Evolutionary conservation across 2,329 filamentous ascomycete genomes (phyloP).

Genomic region (Furcasterigmium furcatum): DNA sequence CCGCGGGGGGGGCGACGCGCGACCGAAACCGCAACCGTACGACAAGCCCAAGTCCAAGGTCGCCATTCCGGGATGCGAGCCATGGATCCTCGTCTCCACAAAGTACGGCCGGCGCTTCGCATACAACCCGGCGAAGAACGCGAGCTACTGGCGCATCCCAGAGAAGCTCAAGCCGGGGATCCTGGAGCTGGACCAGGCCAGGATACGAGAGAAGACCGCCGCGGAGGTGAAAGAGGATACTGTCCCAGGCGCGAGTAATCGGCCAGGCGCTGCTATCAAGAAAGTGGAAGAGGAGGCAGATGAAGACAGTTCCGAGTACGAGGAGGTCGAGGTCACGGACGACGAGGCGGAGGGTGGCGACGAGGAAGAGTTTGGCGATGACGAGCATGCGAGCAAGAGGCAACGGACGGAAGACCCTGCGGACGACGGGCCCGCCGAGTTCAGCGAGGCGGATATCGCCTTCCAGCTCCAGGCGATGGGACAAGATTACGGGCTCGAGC

Average conservation of each 20-base stretch:
- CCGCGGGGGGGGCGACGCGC: constrained; percentile 44
- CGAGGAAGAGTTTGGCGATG: constrained; percentile 29
- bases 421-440: constrained; percentile 64
- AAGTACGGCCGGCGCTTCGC: constrained; percentile 87
- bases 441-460: constrained; percentile 91
- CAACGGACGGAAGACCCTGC: constrained; percentile 49
- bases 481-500: constrained; percentile 75
- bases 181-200: constrained; percentile 67
- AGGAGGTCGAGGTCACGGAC: constrained; percentile 66
- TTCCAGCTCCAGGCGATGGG: constrained; percentile 90
- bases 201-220: constrained; percentile 56
- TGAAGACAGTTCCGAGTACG: constrained; percentile 68
- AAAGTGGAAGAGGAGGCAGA: constrained; percentile 18
- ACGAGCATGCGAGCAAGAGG: constrained; percentile 57
- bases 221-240: constrained; percentile 16
- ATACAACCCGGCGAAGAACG: constrained; percentile 79
- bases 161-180: constrained; percentile 80
- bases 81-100: constrained; percentile 92
- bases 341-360: constrained; percentile 42
- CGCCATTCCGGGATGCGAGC: constrained; percentile 74
- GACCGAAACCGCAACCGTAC: constrained; percentile 63
- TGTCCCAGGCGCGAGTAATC: too few species aligned
- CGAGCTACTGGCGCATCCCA: constrained; percentile 95
- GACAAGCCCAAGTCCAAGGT: constrained; percentile 82
- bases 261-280: background rate